Evolutionary conservation across 371 early-diverging fungal species (phyloP), one percentile per base, ranked within the genome.

Genomic region (Parasitella parasitica): DNA sequence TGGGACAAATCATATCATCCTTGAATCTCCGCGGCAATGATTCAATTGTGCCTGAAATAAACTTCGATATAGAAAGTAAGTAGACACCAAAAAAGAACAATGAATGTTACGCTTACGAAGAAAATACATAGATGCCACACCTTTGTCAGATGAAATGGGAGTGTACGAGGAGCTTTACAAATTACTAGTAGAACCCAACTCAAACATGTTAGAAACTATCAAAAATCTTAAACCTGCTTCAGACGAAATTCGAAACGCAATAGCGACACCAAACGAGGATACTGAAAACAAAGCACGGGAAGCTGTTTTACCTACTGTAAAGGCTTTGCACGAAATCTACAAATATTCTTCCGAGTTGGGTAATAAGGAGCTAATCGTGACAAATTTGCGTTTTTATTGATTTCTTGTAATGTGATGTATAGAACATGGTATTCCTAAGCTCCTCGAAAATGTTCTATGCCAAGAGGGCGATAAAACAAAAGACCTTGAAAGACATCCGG

Each of bases 201-300:
- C 76, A 18, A 59, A 61, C 15, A 63, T 89, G 37, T 54, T 89
- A 46, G 69, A 78, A 20, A 61, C 65, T 22, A 67, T 92, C 38
- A 67, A 77, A 46, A 53, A 72, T 15, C 92, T 92, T 69, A 69
- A 74, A 43, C 65, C 75, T 15, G 65, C 77, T 18, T 73, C 73
- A 20, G 66, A 75, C 20, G 63, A 67, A 20, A 78, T 85, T 60
- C 71, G 78, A 18, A 63, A 86, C 80, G 97, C 97, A 27, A 96
- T 97, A 54, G 88, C 93, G 11, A 76, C 76, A 35, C 95, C 96
- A 8, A 86, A 83, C 37, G 70, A 77, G 34, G 91, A 94, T 46
- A 88, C 89, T 64, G 97, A 97, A 73, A 85, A 90, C 28, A 88
- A 82, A 46, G 96, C 95, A 12, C 95, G 94, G 95, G 71, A 86